Percentiles rank a stretch among this genome's conserved stretches.
phyloP scores from a whole-genome alignment of 1,139 yeast genomes.

The Groenewaldozyma auringiensis region DNA sequence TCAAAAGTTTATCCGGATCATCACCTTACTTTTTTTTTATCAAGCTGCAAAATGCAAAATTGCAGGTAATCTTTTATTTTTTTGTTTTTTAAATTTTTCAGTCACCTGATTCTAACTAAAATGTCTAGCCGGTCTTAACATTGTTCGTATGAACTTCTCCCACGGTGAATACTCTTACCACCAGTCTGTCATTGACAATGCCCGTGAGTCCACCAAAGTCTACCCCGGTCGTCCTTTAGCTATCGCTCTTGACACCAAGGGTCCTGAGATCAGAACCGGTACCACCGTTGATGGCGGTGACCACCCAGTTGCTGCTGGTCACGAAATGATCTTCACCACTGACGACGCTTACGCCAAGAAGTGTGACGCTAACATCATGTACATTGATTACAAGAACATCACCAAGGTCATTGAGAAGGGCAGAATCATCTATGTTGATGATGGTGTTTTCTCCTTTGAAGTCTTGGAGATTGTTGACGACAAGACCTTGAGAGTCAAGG shows the following conservation, averaged over 20 bases:
- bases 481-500: constrained; percentile 72
- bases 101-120: background rate
- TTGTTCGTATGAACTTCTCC: constrained; percentile 97
- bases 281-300: constrained; percentile 73
- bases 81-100: background rate
- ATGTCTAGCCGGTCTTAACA: constrained; percentile 76
- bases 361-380: constrained; percentile 77
- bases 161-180: constrained; percentile 98
- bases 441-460: constrained; percentile 94
- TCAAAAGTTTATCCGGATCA: background rate
- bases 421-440: constrained; percentile 87
- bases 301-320: constrained; percentile 74
- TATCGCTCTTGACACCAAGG: constrained; percentile 98
- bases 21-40: background rate
- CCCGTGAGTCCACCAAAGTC: constrained; percentile 84
- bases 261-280: constrained; percentile 99
- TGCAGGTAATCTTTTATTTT: too few species aligned
- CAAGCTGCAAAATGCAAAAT: too few species aligned
- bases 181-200: constrained; percentile 91
- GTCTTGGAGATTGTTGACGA: constrained; percentile 77
- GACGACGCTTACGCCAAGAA: constrained; percentile 67
- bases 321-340: constrained; percentile 89
- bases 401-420: constrained; percentile 87
- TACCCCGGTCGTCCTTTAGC: constrained; percentile 96
- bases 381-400: constrained; percentile 89